A percentile compares a stretch with the other conserved stretches of the same genome.
phyloP scores from a whole-genome alignment of 306 rosid genomes.

The Spatholobus suberectus region DNA sequence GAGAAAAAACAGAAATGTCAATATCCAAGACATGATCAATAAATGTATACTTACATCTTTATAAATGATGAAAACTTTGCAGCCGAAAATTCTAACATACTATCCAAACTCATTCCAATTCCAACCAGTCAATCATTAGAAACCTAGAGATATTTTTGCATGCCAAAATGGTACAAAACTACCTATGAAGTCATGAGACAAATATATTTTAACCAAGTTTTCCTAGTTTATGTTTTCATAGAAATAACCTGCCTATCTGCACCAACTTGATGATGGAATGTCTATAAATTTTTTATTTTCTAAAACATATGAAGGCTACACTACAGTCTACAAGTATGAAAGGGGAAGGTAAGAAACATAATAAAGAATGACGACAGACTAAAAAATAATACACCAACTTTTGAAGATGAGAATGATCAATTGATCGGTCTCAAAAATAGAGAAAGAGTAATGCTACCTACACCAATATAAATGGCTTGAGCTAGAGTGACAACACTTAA shows the following conservation, averaged over 20 bases:
- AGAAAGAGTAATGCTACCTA: slow-evolving; percentile 12
- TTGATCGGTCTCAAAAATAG: slow-evolving; percentile 1
- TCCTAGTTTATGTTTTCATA: neutral
- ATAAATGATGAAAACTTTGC: neutral
- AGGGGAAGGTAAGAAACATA: slow-evolving; percentile 8
- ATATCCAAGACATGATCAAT: neutral
- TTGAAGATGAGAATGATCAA: slow-evolving; percentile 24
- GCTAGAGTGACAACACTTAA: slow-evolving; percentile 1
- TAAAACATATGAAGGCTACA: neutral
- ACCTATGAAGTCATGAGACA: neutral
- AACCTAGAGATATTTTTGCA: slow-evolving; percentile 15
- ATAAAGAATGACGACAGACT: neutral
- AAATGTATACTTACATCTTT: slow-evolving; percentile 3
- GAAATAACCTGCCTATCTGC: slow-evolving; percentile 30
- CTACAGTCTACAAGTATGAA: neutral
- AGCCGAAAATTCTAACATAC: neutral
- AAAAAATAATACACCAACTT: neutral
- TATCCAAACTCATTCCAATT: no score
- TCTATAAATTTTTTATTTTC: neutral
- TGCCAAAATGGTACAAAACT: neutral
- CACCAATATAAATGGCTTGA: slow-evolving; percentile 9
- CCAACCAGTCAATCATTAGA: slow-evolving; percentile 8
- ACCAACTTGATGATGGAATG: slow-evolving; percentile 23
- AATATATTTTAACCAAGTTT: slow-evolving; percentile 5
- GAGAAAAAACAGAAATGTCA: neutral